phyloP scores from a whole-genome alignment of 208 protist species.

The Crithidia bombi region DNA sequence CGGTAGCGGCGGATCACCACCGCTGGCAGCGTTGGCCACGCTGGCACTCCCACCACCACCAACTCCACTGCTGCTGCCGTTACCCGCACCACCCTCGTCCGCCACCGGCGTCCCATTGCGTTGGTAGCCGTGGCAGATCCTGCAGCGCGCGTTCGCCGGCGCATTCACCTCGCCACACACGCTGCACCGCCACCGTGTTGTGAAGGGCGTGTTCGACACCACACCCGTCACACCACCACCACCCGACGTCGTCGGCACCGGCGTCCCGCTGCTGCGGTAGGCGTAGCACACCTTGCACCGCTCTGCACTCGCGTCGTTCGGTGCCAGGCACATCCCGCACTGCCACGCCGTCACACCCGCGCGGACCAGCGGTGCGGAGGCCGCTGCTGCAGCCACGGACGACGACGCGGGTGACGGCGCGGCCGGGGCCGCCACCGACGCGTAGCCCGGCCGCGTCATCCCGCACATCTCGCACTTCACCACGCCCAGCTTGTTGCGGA shows the following conservation, averaged over 20 bases:
- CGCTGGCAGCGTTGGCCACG: not conserved
- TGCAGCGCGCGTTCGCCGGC: constrained; percentile 45
- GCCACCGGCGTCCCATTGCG: constrained; percentile 59
- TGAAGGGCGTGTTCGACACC: constrained; percentile 22
- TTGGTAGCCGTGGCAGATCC: constrained; percentile 66
- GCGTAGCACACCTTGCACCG: constrained; percentile 68
- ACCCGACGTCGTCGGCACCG: constrained; percentile 18
- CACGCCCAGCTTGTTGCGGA: constrained; percentile 59
- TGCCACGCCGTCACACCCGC: constrained; percentile 61
- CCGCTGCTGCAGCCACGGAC: not conserved
- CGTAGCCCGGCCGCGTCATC: constrained; percentile 51
- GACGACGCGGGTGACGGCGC: not conserved
- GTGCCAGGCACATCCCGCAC: constrained; percentile 67
- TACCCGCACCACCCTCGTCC: not conserved
- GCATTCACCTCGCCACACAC: constrained; percentile 66
- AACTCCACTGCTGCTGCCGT: too few relatives aligned
- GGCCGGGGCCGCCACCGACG: constrained; percentile 6
- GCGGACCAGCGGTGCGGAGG: not conserved
- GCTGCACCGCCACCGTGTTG: constrained; percentile 60
- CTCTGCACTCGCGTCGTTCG: constrained; percentile 48
- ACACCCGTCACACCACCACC: constrained; percentile 5
- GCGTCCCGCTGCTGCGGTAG: constrained; percentile 49
- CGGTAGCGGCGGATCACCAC: constrained; percentile 15
- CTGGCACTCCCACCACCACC: too few relatives aligned
- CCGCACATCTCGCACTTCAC: constrained; percentile 77